Evolutionary conservation across 1,139 yeast genomes (phyloP).

Genomic region (Kazachstania sp.): DNA sequence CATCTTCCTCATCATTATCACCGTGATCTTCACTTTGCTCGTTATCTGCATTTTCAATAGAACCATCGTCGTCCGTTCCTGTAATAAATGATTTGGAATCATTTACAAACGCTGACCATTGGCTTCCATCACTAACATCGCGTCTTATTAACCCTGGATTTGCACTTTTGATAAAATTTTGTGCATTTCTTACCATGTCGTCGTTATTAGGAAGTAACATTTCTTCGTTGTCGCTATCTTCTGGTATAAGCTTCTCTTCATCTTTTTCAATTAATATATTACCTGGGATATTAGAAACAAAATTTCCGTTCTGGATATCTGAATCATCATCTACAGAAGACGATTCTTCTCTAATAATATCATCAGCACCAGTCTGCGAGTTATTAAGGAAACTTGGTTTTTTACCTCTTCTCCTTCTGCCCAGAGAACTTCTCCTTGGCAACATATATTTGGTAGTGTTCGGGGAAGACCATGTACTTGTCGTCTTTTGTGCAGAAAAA

Average conservation of each 20-base stretch:
- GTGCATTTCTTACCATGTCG: neutral
- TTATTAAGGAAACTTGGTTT: slow-evolving; percentile 19
- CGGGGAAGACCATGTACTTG: slow-evolving; percentile 12
- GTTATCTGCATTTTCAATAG: slow-evolving; percentile 21
- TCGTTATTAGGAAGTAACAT: neutral
- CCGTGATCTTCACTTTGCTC: slow-evolving; percentile 18
- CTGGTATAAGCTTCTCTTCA: neutral
- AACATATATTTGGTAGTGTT: slow-evolving; percentile 39
- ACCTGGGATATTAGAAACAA: neutral
- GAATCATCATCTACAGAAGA: slow-evolving; percentile 15
- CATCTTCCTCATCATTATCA: slow-evolving; percentile 3
- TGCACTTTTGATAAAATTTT: neutral
- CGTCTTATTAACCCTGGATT: slow-evolving; percentile 4
- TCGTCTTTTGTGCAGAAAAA: slow-evolving; percentile 16
- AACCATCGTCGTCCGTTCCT: slow-evolving; percentile 11
- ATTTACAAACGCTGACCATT: slow-evolving; percentile 18
- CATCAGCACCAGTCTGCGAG: slow-evolving; percentile 17
- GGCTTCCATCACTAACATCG: slow-evolving; percentile 20
- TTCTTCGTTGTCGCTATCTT: slow-evolving; percentile 5
- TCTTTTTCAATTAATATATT: neutral
- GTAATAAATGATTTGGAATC: slow-evolving; percentile 10
- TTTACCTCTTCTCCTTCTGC: slow-evolving; percentile 17
- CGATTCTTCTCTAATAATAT: slow-evolving; percentile 28
- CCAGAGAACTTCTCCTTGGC: slow-evolving; percentile 23
- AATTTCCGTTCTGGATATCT: neutral